Conservation (phyloP, 306 rosid genomes). For the Prunus dulcis region DNA sequence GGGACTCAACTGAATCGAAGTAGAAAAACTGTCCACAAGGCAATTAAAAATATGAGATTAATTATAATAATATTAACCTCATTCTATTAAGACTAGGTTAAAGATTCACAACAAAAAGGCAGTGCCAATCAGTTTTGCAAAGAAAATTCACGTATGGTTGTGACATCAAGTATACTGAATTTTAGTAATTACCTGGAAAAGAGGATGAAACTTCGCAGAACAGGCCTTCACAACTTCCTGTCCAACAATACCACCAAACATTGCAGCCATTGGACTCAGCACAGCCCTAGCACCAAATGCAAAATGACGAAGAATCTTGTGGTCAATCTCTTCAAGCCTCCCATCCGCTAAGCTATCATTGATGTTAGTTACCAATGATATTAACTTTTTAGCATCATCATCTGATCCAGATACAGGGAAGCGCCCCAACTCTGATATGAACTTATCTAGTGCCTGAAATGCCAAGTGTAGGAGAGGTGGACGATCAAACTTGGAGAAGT, state of each 20-base stretch:
- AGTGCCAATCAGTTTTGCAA: background rate
- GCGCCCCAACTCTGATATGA: slow-evolving; percentile 11
- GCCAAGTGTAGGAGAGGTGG: slow-evolving; percentile 30
- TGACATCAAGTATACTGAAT: background rate
- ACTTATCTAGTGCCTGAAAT: slow-evolving; percentile 27
- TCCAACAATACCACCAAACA: slow-evolving; percentile 32
- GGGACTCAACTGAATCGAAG: slow-evolving; percentile 24
- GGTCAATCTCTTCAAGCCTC: slow-evolving; percentile 20
- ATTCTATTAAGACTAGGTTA: background rate
- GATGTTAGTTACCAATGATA: slow-evolving; percentile 8
- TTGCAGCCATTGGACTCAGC: slow-evolving; percentile 28
- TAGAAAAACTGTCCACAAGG: slow-evolving; percentile 19
- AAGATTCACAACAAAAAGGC: background rate
- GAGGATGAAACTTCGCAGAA: slow-evolving; percentile 27
- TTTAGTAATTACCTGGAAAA: slow-evolving; percentile 20
- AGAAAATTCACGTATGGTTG: background rate
- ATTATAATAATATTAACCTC: background rate
- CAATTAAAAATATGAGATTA: background rate
- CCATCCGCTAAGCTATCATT: slow-evolving; percentile 21
- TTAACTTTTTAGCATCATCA: slow-evolving; percentile 18
- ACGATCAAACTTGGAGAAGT: slow-evolving; percentile 31
- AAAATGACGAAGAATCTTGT: slow-evolving; percentile 14
- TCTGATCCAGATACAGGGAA: slow-evolving; percentile 23
- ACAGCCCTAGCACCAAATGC: slow-evolving; percentile 32
- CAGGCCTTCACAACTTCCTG: slow-evolving; percentile 29